Evolutionary conservation across 495 filamentous ascomycete genomes (phyloP).

Genomic region (Penicillium taxi): DNA sequence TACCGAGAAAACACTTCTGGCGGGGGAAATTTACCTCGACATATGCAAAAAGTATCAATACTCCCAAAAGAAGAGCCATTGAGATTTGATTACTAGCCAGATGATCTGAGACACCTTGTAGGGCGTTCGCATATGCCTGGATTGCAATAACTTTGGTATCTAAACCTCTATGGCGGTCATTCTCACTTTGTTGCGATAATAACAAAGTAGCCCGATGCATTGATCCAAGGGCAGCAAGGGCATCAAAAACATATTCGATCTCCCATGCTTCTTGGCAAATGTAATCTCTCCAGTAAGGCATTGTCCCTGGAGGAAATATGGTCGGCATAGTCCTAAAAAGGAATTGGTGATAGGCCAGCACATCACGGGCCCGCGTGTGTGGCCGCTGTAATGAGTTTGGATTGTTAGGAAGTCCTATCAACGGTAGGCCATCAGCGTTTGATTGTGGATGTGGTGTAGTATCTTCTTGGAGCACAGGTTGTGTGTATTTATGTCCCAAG

Average conservation of each 20-base stretch:
- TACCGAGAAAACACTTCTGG: no score
- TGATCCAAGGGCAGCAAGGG: conserved; percentile 5
- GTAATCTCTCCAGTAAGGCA: conserved; percentile 7
- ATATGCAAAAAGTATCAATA: conserved; percentile 7
- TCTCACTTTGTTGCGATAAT: conserved; percentile 1
- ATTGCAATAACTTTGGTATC: conserved; percentile 7
- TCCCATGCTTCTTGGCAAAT: conserved; percentile 9
- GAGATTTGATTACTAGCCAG: neutral
- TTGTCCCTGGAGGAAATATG: conserved; percentile 1
- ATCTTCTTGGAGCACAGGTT: no score
- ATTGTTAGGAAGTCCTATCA: conserved; percentile 6
- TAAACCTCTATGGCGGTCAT: conserved; percentile 4
- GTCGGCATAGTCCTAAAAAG: conserved; percentile 2
- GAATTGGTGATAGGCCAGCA: conserved; percentile 7
- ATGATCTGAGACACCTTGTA: conserved; percentile 4
- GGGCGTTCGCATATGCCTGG: conserved; percentile 2
- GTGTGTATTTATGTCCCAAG: no score
- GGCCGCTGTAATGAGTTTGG: conserved; percentile 6
- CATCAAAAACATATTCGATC: conserved; percentile 5
- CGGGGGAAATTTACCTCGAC: conserved; percentile 6
- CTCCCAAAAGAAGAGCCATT: conserved; percentile 4
- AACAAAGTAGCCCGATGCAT: conserved; percentile 9
- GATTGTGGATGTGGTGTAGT: neutral
- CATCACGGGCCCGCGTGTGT: conserved; percentile 7
- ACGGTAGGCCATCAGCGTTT: conserved; percentile 1